Evolutionary conservation across 73 alveolate species (phyloP).

Genomic region (Tetrahymena borealis): DNA sequence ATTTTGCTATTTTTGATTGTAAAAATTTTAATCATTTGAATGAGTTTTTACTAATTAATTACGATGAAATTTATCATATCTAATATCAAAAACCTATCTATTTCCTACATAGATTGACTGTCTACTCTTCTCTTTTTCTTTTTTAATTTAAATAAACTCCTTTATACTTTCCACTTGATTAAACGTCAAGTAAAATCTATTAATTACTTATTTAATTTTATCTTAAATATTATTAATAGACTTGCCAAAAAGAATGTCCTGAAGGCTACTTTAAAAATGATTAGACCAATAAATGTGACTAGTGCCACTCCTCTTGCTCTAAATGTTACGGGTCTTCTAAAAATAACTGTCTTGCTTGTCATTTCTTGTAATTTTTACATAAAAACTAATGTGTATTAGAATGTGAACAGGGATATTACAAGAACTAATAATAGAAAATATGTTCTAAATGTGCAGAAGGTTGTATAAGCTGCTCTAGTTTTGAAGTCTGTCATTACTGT

Average conservation of each 20-base stretch:
- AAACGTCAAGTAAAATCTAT: too few species aligned
- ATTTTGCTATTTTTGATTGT: background rate
- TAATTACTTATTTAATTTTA: too few species aligned
- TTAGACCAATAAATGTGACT: background rate
- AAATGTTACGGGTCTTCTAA: background rate
- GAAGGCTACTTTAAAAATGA: background rate
- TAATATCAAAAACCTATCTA: too few species aligned
- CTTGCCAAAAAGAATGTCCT: background rate
- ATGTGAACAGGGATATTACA: background rate
- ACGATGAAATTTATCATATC: too few species aligned
- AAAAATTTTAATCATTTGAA: too few species aligned
- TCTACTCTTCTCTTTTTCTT: too few species aligned
- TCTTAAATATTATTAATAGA: background rate
- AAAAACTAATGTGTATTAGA: background rate
- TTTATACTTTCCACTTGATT: too few species aligned
- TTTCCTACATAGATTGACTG: too few species aligned
- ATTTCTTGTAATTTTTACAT: background rate
- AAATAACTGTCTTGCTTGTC: background rate
- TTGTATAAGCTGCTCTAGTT: background rate
- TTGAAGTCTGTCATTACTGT: background rate
- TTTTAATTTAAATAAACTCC: too few species aligned
- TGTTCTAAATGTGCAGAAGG: background rate
- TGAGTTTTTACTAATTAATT: too few species aligned
- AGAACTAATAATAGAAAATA: background rate
- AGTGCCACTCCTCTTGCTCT: background rate